Evolutionary conservation across 345 rosid genomes (phyloP).

Genomic region (Cardiospermum halicacabum): DNA sequence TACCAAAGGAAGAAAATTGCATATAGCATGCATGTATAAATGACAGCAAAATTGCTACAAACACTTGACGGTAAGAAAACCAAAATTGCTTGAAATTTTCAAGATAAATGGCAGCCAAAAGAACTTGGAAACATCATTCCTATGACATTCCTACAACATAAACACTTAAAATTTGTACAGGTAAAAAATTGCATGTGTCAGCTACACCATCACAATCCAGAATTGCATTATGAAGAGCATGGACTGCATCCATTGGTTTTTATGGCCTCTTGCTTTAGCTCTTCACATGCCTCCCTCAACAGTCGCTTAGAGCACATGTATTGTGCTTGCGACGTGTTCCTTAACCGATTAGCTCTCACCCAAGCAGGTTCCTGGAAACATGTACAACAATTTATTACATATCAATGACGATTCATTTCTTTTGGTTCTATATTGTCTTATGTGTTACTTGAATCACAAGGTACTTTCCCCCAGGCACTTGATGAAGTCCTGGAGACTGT

Average conservation of each 20-base stretch:
- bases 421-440: no score
- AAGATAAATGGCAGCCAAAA: not conserved
- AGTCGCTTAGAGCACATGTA: constrained; percentile 69
- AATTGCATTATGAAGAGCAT: not conserved
- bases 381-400: not conserved
- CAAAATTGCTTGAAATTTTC: not conserved
- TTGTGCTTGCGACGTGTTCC: constrained; percentile 69
- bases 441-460: no score
- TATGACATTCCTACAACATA: not conserved
- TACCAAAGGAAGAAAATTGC: no score
- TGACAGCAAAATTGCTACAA: no score
- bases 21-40: no score
- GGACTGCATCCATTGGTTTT: not conserved
- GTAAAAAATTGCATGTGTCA: not conserved
- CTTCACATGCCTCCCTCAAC: constrained; percentile 32
- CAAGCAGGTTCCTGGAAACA: constrained; percentile 80
- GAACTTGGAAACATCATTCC: not conserved
- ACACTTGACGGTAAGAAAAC: not conserved
- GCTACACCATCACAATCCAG: not conserved
- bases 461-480: no score
- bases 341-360: constrained; percentile 72
- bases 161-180: not conserved
- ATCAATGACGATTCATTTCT: no score
- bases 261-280: constrained; percentile 11
- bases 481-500: no score